Base-by-base conservation (phyloP, 2,329 filamentous ascomycete genomes). In the Ophiognomonia clavigignenti-juglandacearum region DNA sequence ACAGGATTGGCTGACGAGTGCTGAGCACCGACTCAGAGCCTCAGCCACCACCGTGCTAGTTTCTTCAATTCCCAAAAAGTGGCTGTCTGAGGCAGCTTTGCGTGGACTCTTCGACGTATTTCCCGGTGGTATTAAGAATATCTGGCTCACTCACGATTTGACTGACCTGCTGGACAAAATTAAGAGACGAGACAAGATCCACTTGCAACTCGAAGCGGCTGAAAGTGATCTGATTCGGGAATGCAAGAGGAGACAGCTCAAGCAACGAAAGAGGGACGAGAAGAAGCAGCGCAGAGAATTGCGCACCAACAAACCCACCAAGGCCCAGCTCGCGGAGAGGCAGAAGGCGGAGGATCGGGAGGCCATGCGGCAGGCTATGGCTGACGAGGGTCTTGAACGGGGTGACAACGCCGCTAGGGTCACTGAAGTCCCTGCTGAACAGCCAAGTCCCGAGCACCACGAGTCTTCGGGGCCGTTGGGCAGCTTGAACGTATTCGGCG, bases 21-120 rank as follows among this genome's bases (percentile, higher is more conserved):
- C 93, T 3, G 88, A 97, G 64, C 93, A 98, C 66, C 87, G 93
- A 18, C 77, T 98, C 16, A 82, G 88, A 38, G 93, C 93, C 16
- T 97, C 92, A 14, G 92, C 93, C 2, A 98, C 92, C 6, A 98
- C 93, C 0, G 92, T 98, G 39, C 75, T 98, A 6, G 90, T 98
- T 43, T 93, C 85, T 54, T 86, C 85, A 10, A 96, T 98, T 43
- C 93, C 93, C 1, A 72, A 78, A 34, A 95, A 95, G 60, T 98
- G 93, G 93, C 80, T 95, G 7, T 89, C 80, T 2, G 79, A 88
- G 40, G 83, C 95, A 37, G 88, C 88, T 1, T 75, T 98, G 4
- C 78, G 82, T 48, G 86, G 85, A 0, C 73, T 98, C 0, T 98
- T 95, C 59, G 93, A 98, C 62, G 91, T 97, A 1, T 97, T 96